Evolutionary conservation across 495 filamentous ascomycete genomes (phyloP).

Genomic region (Pseudoneurospora amorphoporcata): DNA sequence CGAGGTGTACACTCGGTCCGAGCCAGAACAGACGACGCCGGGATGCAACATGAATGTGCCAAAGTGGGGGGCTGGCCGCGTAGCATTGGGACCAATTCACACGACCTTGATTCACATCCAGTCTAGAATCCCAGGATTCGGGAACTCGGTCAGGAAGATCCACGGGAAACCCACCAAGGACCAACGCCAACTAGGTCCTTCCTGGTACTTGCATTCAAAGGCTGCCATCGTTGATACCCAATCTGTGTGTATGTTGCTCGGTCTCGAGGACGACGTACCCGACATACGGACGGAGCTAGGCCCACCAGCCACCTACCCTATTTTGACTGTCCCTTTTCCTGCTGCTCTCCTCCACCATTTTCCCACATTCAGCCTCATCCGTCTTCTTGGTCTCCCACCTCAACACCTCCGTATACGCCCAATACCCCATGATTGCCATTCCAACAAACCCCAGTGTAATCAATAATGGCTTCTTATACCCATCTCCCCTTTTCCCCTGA

Average conservation of each 20-base stretch:
- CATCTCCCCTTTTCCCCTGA: background rate
- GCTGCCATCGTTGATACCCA: background rate
- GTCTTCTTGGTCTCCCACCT: background rate
- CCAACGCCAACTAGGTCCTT: background rate
- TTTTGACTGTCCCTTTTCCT: background rate
- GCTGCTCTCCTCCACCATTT: background rate
- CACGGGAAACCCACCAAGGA: background rate
- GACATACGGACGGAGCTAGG: too few species aligned
- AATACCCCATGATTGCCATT: conserved; percentile 33
- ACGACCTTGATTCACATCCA: background rate
- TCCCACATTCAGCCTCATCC: background rate
- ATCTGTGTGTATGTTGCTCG: background rate
- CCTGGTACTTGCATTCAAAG: background rate
- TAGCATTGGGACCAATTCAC: background rate
- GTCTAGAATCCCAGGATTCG: background rate
- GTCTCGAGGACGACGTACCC: background rate
- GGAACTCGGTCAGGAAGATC: background rate
- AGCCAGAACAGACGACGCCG: background rate
- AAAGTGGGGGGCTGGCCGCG: background rate
- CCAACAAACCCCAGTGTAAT: conserved; percentile 34
- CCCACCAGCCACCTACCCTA: background rate
- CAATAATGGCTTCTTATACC: conserved; percentile 25
- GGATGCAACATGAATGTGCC: background rate
- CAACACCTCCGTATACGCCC: conserved; percentile 12
- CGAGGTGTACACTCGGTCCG: background rate